These are phyloP conservation scores for Tricholoma hemisulphureum DNA, from an alignment of 768 basidiomycete genomes.

Conservation along the genomic window DNA sequence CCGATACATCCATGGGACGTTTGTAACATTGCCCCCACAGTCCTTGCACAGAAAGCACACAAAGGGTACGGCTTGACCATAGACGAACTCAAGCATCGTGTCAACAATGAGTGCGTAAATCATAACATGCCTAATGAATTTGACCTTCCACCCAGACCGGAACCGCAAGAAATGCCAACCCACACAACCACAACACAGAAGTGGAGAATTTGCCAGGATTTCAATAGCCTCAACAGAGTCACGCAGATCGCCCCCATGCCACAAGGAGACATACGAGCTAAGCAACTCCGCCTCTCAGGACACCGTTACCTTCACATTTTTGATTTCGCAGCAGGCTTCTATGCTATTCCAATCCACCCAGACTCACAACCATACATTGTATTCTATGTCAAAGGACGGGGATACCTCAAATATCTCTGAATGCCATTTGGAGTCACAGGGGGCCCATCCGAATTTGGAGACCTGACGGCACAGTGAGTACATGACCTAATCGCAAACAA, in stretches of 20 bases:
- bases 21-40: slow-evolving; percentile 15
- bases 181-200: slow-evolving; percentile 13
- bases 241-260: no score
- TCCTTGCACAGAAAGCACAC: no score
- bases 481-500: slow-evolving; percentile 22
- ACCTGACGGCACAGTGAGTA: slow-evolving; percentile 24
- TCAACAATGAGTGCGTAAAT: no score
- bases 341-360: slow-evolving; percentile 10
- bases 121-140: slow-evolving; percentile 18
- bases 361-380: slow-evolving; percentile 22
- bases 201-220: slow-evolving; percentile 38
- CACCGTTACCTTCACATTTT: slow-evolving; percentile 31
- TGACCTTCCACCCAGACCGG: slow-evolving; percentile 19
- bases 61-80: no score
- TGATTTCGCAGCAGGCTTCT: slow-evolving; percentile 40
- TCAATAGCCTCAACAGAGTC: slow-evolving; percentile 28
- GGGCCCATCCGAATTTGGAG: slow-evolving; percentile 32
- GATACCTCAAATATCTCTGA: slow-evolving; percentile 30
- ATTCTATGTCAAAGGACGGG: slow-evolving; percentile 36
- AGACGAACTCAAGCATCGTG: no score
- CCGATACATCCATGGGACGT: slow-evolving; percentile 19
- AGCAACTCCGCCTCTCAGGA: slow-evolving; percentile 33
- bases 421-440: slow-evolving; percentile 43
- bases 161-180: background rate
- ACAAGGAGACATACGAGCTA: no score